Conservation (phyloP, 2,329 filamentous ascomycete species). For the Aureobasidium sp. region DNA sequence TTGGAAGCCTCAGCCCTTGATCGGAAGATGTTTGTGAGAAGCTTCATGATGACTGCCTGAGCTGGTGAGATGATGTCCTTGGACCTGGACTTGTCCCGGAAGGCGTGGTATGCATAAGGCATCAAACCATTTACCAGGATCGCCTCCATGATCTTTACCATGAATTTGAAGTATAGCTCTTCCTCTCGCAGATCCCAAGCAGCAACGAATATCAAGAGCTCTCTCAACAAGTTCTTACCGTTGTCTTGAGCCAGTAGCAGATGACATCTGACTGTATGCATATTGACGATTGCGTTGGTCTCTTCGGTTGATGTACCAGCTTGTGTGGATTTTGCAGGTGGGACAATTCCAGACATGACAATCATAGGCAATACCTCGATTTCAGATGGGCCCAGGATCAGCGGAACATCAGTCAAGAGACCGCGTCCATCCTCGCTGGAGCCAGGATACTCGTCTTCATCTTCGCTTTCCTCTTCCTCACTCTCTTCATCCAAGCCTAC, state of each 20-base stretch:
- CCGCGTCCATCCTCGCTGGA: constrained; percentile 63
- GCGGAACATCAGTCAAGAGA: constrained; percentile 82
- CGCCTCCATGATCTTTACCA: constrained; percentile 89
- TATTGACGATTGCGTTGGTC: constrained; percentile 55
- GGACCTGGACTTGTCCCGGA: constrained; percentile 58
- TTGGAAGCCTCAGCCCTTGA: constrained; percentile 39
- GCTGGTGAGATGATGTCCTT: constrained; percentile 96
- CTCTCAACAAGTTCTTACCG: constrained; percentile 77
- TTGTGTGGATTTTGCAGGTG: constrained; percentile 46
- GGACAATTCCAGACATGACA: constrained; percentile 87
- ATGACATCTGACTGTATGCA: constrained; percentile 83
- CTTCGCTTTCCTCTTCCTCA: constrained; percentile 50
- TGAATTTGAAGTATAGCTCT: constrained; percentile 92
- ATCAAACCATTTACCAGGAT: constrained; percentile 83
- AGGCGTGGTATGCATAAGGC: constrained; percentile 84
- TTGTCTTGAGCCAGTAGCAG: constrained; percentile 84
- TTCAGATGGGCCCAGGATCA: constrained; percentile 88
- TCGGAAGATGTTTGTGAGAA: constrained; percentile 83
- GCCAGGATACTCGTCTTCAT: constrained; percentile 63
- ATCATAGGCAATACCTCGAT: constrained; percentile 97
- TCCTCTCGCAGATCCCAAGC: constrained; percentile 94
- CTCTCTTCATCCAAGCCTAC: constrained; percentile 32
- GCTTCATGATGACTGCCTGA: constrained; percentile 83
- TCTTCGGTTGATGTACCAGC: constrained; percentile 49
- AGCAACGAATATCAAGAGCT: constrained; percentile 90